Base-by-base conservation (phyloP, 2,329 filamentous ascomycete genomes). In the Phymatotrichopsis omnivora region DNA sequence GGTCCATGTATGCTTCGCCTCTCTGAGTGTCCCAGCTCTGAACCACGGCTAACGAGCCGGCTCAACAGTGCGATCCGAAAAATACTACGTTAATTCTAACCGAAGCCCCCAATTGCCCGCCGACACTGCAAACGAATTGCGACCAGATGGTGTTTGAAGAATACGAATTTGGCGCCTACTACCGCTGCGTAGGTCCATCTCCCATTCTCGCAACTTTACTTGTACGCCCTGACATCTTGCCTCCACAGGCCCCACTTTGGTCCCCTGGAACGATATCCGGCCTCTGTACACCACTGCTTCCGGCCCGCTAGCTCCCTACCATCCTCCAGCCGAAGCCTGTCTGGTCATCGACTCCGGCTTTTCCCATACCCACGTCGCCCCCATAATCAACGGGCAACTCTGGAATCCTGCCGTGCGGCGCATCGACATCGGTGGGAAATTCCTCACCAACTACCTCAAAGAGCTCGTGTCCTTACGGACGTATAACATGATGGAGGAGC, bases 141-240 rank as follows among this genome's bases (percentile, higher is more conserved):
- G 91, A 98, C 60, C 89, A 98, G 67, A 85, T 98, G 60, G 76
- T 96, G 1, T 96, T 98, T 68, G 91, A 98, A 61, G 87, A 96
- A 62, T 98, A 91, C 67, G 85, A 85, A 2, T 98, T 98, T 64
- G 75, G 80, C 8, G 81, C 82, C 55, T 93, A 93, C 65, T 82
- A 81, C 54, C 76, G 91, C 50, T 79, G 76, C 46, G 68, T 83
- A 53, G 83, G 83, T 74, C 34, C 35, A 49, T 42, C 23, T 25
- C 32, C 30, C 36, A 22, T 31, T 23, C 37, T 36, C 31, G 22
- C 28, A 20, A 33, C 8, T 17, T 20, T 36, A 24, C 32, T 40
- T 40, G 29, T 27, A 30, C 23, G 25, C 22, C 20, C 46, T 47
- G 38, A 47, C 39, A 36, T 7, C 6, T 16, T 27, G 11, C 49